Base-by-base conservation (phyloP, 192 early-diverging fungal species). In the Coemansia sp. region DNA sequence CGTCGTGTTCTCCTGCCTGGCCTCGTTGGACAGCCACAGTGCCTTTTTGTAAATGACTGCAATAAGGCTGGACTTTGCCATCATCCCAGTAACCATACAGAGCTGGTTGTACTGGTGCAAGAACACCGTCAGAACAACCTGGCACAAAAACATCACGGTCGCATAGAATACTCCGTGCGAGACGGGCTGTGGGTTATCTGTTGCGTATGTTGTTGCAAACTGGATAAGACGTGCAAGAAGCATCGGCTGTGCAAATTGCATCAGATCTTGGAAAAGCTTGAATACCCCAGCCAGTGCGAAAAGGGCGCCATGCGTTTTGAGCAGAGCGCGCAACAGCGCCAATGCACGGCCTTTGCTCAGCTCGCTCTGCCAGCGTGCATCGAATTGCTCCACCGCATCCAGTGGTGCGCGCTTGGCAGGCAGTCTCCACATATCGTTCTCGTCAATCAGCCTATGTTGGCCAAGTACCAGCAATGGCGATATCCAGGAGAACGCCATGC, bases 41-140 rank as follows among this genome's bases (percentile, higher is more conserved):
- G 91, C 83, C 72, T 97, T 99, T 53, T 85, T 84, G 74, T 95
- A 98, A 36, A 98, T 89, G 34, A 90, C 88, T 0, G 92, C 87
- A 40, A 90, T 87, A 19, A 94, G 71, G 25, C 89, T 88, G 4
- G 91, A 85, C 35, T 85, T 84, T 25, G 88, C 73, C 49, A 86
- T 87, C 87, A 92, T 89, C 38, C 90, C 89, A 5, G 87, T 89
- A 23, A 85, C 68, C 60, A 90, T 85, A 61, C 88, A 22, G 87
- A 71, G 61, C 95, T 92, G 46, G 54, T 35, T 56, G 77, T 95
- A 93, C 65, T 95, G 94, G 67, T 96, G 93, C 34, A 95, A 81
- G 11, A 94, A 76, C 43, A 89, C 71, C 3, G 95, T 92, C 74
- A 96, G 92, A 3, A 81, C 69, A 10, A 92, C 36, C 65, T 90